These are phyloP conservation scores for Populus nigra DNA, from an alignment of 345 rosid genomes.

Conservation along the genomic window DNA sequence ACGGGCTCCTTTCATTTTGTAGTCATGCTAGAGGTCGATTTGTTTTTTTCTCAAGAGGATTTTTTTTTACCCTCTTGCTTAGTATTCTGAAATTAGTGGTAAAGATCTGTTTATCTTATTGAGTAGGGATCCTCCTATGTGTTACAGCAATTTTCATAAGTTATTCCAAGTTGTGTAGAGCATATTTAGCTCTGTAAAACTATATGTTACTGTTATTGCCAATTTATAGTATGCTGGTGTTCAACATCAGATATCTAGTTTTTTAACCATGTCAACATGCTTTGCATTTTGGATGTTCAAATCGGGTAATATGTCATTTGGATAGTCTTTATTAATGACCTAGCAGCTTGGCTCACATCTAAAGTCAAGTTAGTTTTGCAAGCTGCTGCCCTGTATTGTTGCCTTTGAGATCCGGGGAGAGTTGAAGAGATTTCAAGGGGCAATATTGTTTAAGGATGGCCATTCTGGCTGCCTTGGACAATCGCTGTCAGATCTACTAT, in stretches of 20 bases:
- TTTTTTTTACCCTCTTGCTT: not conserved
- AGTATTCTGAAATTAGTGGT: not conserved
- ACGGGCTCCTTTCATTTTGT: not conserved
- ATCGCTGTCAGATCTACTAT: not conserved
- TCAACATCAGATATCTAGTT: not conserved
- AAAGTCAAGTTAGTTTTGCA: not conserved
- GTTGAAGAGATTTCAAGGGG: not conserved
- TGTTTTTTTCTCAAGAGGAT: not conserved
- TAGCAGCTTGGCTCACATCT: not conserved
- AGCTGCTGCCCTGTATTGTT: not conserved
- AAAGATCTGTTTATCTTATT: not conserved
- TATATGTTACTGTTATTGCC: not conserved
- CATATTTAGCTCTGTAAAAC: not conserved
- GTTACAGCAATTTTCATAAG: not conserved
- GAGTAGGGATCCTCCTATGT: not conserved
- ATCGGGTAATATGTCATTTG: not conserved
- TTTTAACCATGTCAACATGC: not conserved
- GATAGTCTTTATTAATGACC: not conserved
- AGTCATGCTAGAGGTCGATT: not conserved
- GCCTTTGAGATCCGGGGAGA: not conserved
- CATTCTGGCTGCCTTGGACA: not conserved
- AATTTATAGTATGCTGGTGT: not conserved
- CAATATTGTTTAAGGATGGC: not conserved
- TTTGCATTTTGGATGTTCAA: not conserved
- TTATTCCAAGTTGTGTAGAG: not conserved